Evolutionary conservation across 2,329 filamentous ascomycete genomes (phyloP), one percentile per base, ranked within the genome.

Genomic region (Raffaelea ambrosiae): DNA sequence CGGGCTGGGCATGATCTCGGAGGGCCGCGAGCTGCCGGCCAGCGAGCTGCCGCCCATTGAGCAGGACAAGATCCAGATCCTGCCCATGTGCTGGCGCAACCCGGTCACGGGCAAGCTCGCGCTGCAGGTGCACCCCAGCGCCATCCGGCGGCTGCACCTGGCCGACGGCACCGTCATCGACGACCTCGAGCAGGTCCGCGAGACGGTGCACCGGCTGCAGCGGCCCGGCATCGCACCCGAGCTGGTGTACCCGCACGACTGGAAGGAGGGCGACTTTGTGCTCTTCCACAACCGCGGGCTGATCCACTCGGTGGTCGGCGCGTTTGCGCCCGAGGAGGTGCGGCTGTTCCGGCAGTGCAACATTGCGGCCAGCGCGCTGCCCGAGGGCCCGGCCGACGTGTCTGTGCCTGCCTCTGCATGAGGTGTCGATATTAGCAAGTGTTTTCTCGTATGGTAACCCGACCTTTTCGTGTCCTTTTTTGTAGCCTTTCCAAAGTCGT

Each of bases 51-150:
- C 86, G 1, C 71, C 76, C 1, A 70, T 88, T 51, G 81, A 87
- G 18, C 61, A 75, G 43, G 66, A 70, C 23, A 83, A 86, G 61
- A 79, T 89, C 59, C 81, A 87, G 66, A 68, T 83, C 51, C 70
- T 88, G 36, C 85, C 86, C 21, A 84, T 90, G 79, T 79, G 76
- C 63, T 91, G 85, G 85, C 77, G 77, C 56, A 90, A 89, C 59
- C 84, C 85, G 0, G 71, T 81, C 3, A 88, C 83, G 0, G 82
- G 81, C 8, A 71, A 74, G 11, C 67, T 88, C 8, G 82, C 86
- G 1, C 67, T 90, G 20, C 85, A 89, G 62, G 72, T 89, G 36
- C 86, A 90, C 55, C 86, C 86, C 0, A 82, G 78, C 8, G 84
- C 85, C 0, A 72, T 88, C 41, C 76, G 82, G 43, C 81, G 77